Evolutionary conservation across 1,284 basidiomycete genomes (phyloP).

Genomic region (Chalciporus sp.): DNA sequence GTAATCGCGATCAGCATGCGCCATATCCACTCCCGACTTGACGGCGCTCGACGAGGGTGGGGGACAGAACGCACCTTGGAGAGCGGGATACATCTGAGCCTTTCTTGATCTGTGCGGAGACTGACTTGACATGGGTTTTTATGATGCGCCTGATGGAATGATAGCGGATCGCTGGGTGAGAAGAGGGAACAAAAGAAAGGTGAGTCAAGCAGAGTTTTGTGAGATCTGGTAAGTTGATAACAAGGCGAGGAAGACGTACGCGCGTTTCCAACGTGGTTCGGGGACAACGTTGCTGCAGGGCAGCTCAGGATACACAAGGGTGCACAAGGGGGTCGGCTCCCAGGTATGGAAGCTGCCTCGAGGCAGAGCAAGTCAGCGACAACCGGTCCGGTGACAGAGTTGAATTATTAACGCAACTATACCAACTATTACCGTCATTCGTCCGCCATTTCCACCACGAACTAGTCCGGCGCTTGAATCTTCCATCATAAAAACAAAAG

Average conservation of each 20-base stretch:
- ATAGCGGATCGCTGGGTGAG: constrained; percentile 6
- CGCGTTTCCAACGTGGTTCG: constrained; percentile 38
- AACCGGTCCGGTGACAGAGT: constrained; percentile 11
- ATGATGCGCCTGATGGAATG: constrained; percentile 10
- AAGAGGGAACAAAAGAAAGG: constrained; percentile 15
- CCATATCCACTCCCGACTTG: not conserved
- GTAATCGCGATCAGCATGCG: constrained; percentile 26
- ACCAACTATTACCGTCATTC: constrained; percentile 1
- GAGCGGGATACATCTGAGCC: constrained; percentile 34
- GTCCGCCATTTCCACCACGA: constrained; percentile 12
- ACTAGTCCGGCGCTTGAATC: not conserved
- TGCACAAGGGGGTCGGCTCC: constrained; percentile 32
- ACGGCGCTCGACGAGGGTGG: constrained; percentile 7
- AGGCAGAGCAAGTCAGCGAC: constrained; percentile 20
- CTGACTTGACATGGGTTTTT: constrained; percentile 55
- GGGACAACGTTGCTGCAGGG: constrained; percentile 26
- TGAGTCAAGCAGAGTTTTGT: not conserved
- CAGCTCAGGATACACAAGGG: constrained; percentile 14
- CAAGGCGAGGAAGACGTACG: constrained; percentile 23
- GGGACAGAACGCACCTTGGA: constrained; percentile 39
- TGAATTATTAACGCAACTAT: no score
- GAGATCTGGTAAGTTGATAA: constrained; percentile 31
- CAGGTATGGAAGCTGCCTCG: constrained; percentile 36
- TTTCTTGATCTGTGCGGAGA: constrained; percentile 60
- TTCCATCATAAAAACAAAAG: no score